These are phyloP conservation scores for Cladosporium sp. DNA, from an alignment of 2,329 filamentous ascomycete genomes.

Conservation along the genomic window DNA sequence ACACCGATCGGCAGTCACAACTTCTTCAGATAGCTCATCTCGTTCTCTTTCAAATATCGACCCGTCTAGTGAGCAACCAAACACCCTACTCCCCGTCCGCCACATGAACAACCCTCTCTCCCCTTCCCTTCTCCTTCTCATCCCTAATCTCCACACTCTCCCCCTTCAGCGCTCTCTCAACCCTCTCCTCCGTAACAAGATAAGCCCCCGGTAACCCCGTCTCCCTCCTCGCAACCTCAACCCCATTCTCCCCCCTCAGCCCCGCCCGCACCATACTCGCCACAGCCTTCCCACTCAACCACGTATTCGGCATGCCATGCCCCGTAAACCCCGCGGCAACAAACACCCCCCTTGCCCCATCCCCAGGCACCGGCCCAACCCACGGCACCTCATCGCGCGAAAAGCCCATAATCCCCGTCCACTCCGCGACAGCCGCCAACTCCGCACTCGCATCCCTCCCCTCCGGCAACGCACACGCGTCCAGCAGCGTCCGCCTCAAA, in stretches of 20 bases:
- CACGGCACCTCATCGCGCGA: constrained; percentile 62
- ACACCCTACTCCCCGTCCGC: neutral
- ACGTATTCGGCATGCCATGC: constrained; percentile 71
- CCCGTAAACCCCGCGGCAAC: constrained; percentile 40
- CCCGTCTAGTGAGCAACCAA: neutral
- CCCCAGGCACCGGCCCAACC: constrained; percentile 60
- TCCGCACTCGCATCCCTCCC: constrained; percentile 34
- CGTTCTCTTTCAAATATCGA: too few relatives aligned
- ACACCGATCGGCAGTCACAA: too few relatives aligned
- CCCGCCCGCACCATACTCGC: constrained; percentile 51
- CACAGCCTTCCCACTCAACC: constrained; percentile 58
- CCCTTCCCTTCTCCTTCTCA: constrained; percentile 22
- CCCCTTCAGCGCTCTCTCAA: constrained; percentile 20
- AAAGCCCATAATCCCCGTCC: constrained; percentile 79
- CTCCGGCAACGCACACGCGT: constrained; percentile 30
- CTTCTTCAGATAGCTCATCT: too few relatives aligned
- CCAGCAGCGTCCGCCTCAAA: constrained; percentile 43
- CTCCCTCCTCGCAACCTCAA: constrained; percentile 14
- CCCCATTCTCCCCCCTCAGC: constrained; percentile 8
- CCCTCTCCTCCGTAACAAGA: constrained; percentile 20
- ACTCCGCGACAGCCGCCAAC: constrained; percentile 46
- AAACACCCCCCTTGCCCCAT: constrained; percentile 18
- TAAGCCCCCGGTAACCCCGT: constrained; percentile 27
- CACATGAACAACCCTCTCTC: constrained; percentile 8
- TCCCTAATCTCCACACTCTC: constrained; percentile 24